A percentile compares a stretch with the other conserved stretches of the same genome.
Conservation (phyloP, 495 filamentous ascomycete species). For the Penicillium paradoxum region DNA sequence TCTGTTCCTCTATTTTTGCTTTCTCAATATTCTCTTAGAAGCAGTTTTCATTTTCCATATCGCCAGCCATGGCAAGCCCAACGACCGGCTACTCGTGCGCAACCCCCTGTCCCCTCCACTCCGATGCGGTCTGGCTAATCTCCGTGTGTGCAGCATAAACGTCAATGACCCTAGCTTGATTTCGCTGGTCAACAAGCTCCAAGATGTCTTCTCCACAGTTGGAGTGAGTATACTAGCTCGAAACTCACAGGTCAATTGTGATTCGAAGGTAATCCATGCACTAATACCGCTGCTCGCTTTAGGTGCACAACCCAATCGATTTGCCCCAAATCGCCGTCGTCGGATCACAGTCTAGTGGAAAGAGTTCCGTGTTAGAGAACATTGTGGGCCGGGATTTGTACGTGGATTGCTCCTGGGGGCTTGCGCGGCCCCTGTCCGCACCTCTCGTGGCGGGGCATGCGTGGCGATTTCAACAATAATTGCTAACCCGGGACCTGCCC, state of each 20-base stretch:
- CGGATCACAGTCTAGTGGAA: constrained; percentile 97
- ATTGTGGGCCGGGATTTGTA: constrained; percentile 99
- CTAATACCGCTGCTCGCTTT: constrained; percentile 32
- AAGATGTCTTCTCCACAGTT: constrained; percentile 98
- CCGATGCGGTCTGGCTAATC: constrained; percentile 29
- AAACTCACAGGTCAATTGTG: constrained; percentile 3
- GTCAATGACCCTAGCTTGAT: constrained; percentile 76
- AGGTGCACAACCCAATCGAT: constrained; percentile 98
- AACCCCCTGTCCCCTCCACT: constrained; percentile 22
- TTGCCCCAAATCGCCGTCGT: constrained; percentile 98
- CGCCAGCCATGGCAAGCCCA: constrained; percentile 47
- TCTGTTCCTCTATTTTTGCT: constrained; percentile 6
- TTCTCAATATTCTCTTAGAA: constrained; percentile 12
- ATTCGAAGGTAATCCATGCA: constrained; percentile 2
- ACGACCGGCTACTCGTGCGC: constrained; percentile 46
- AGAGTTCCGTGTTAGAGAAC: constrained; percentile 99
- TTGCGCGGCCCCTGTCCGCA: constrained; percentile 3
- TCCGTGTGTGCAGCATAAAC: constrained; percentile 56
- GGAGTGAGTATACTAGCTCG: constrained; percentile 62
- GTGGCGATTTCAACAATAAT: constrained; percentile 19
- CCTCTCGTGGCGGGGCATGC: constrained; percentile 13
- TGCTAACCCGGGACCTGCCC: constrained; percentile 21
- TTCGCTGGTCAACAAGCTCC: constrained; percentile 97
- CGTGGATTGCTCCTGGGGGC: constrained; percentile 25
- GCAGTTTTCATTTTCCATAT: constrained; percentile 10